Conservation (phyloP, 208 protist species). For the Crithidia sp. region DNA sequence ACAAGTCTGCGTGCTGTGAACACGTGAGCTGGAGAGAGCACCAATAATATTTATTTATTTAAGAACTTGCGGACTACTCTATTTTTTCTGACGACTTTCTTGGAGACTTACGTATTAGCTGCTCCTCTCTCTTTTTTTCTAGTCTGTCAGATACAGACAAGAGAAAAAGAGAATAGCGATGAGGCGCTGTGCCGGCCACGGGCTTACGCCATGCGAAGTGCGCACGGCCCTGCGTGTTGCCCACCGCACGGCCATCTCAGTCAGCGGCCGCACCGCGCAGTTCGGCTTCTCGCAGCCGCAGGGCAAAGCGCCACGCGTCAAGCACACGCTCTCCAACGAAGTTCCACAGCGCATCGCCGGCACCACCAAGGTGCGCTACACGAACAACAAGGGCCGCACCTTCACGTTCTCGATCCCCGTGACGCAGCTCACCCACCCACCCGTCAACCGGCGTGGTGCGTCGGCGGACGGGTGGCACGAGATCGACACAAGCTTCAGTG, state of each 20-base stretch:
- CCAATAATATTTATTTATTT: too few species aligned
- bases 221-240: neutral
- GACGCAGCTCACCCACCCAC: slow-evolving; percentile 77
- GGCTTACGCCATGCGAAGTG: neutral
- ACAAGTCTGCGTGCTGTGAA: too few species aligned
- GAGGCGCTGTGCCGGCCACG: neutral
- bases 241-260: slow-evolving; percentile 15
- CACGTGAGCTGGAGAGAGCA: too few species aligned
- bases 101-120: too few species aligned
- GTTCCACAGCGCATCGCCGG: slow-evolving; percentile 69
- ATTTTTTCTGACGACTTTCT: too few species aligned
- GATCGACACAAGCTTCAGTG: slow-evolving; percentile 84
- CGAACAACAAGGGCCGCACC: slow-evolving; percentile 82
- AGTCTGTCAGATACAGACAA: too few species aligned
- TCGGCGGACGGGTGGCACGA: slow-evolving; percentile 55
- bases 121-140: too few species aligned
- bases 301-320: slow-evolving; percentile 63
- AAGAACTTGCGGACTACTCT: too few species aligned
- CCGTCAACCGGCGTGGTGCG: slow-evolving; percentile 43
- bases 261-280: slow-evolving; percentile 30
- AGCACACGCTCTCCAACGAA: slow-evolving; percentile 39
- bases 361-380: slow-evolving; percentile 88
- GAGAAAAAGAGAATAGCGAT: neutral
- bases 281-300: slow-evolving; percentile 41
- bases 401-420: slow-evolving; percentile 87